Evolutionary conservation across 2,329 filamentous ascomycete species (phyloP), one percentile per base, ranked within the genome.

Genomic region (Hypoxylon sp.): DNA sequence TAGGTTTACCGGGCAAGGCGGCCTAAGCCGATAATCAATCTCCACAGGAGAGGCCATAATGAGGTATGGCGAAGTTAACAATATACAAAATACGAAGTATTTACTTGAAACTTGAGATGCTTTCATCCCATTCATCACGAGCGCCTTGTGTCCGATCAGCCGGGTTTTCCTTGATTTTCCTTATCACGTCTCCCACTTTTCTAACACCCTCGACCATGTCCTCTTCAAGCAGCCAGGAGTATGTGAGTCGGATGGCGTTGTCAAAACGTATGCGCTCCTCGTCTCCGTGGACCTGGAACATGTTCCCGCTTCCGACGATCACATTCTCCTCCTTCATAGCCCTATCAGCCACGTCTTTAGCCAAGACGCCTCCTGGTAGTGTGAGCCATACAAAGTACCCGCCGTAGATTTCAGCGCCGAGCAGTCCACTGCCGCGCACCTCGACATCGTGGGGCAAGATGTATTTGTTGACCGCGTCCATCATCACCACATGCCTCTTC

Each of bases 321-420:
- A 96, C 72, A 42, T 86, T 85, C 72, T 90, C 88, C 51, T 88
- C 83, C 18, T 78, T 74, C 68, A 81, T 76, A 13, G 88, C 88
- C 33, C 78, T 77, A 65, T 80, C 75, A 5, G 84, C 83, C 26
- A 92, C 77, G 6, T 81, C 79, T 26, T 75, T 75, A 29, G 82
- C 85, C 7, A 80, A 78, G 50, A 88, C 75, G 2, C 77, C 40
- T 52, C 61, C 72, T 1, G 72, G 61, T 3, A 96, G 73, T 1
- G 79, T 81, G 21, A 96, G 74, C 92, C 92, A 97, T 43, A 96
- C 78, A 72, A 96, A 97, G 72, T 94, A 97, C 0, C 92, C 92
- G 0, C 92, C 92, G 24, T 88, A 88, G 18, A 23, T 23, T 11
- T 23, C 13, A 4, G n/a, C 24, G 24, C 41, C 41, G 4, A 17